phyloP scores from a whole-genome alignment of 2,329 filamentous ascomycete genomes.

The Claviceps sp. region DNA sequence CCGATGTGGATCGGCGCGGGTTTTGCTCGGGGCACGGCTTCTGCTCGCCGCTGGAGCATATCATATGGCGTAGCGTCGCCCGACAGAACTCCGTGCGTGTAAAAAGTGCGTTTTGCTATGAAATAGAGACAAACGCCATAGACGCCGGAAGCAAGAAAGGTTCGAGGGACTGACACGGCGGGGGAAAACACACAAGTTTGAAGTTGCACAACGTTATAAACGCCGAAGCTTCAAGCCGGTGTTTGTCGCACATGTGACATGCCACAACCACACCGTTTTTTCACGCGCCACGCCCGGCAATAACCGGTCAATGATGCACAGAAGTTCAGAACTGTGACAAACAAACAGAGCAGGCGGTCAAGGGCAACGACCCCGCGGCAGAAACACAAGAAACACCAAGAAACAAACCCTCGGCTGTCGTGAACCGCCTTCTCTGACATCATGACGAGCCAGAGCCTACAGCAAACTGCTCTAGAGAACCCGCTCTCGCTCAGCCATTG shows the following conservation, averaged over 20 bases:
- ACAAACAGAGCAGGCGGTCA: slow-evolving; percentile 5
- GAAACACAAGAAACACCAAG: not conserved
- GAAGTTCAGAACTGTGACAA: not conserved
- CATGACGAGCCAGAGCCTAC: not conserved
- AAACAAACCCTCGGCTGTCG: not conserved
- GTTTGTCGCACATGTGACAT: no score
- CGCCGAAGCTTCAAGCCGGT: no score
- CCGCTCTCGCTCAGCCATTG: not conserved
- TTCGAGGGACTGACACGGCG: no score
- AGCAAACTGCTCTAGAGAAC: not conserved
- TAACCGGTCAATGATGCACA: no score
- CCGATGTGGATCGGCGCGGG: not conserved
- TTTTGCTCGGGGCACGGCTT: not conserved
- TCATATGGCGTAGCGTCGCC: not conserved
- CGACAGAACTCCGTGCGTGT: not conserved
- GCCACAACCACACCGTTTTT: no score
- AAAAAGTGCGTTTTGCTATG: no score
- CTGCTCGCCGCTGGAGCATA: not conserved
- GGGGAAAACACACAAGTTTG: no score
- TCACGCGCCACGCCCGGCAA: no score
- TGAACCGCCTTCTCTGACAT: not conserved
- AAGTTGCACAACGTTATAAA: no score
- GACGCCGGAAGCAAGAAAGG: no score
- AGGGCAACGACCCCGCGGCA: not conserved
- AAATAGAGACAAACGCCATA: no score